phyloP scores from a whole-genome alignment of 129 eudicot genomes.

The Centella asiatica region DNA sequence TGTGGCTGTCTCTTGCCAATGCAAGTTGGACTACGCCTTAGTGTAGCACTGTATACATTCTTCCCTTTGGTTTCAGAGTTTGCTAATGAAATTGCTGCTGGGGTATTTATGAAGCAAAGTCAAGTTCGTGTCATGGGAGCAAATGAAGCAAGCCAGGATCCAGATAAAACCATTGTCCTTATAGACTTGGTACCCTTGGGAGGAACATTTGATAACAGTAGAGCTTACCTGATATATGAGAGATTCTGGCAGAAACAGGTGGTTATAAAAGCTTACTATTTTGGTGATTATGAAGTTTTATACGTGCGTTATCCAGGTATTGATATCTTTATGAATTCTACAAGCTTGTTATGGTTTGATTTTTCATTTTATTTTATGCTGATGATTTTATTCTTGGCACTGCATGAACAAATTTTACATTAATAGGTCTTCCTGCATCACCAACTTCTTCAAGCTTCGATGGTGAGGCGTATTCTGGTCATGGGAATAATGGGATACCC shows the following conservation, averaged over 20 bases:
- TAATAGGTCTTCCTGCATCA: constrained; percentile 76
- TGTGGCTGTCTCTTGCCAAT: constrained; percentile 76
- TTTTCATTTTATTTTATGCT: not conserved
- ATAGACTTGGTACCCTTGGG: constrained; percentile 75
- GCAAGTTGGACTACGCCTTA: constrained; percentile 65
- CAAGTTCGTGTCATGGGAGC: constrained; percentile 97
- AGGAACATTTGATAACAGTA: constrained; percentile 47
- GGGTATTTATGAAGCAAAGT: constrained; percentile 62
- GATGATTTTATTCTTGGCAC: constrained; percentile 1
- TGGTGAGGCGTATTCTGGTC: constrained; percentile 51
- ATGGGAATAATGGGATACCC: constrained; percentile 41
- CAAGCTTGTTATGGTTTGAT: not conserved
- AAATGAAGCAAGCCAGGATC: constrained; percentile 59
- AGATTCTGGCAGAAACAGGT: constrained; percentile 79
- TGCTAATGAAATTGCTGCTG: constrained; percentile 59
- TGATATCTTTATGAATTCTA: not conserved
- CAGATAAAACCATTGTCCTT: constrained; percentile 63
- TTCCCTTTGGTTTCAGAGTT: constrained; percentile 87
- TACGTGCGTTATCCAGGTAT: constrained; percentile 82
- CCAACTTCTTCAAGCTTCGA: constrained; percentile 60
- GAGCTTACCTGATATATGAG: constrained; percentile 51
- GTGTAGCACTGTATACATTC: constrained; percentile 61
- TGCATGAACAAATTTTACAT: not conserved
- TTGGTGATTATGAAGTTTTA: constrained; percentile 75
- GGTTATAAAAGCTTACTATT: constrained; percentile 38